Conservation (phyloP, 192 early-diverging fungal genomes). For the Polychytrium aggregatum region DNA sequence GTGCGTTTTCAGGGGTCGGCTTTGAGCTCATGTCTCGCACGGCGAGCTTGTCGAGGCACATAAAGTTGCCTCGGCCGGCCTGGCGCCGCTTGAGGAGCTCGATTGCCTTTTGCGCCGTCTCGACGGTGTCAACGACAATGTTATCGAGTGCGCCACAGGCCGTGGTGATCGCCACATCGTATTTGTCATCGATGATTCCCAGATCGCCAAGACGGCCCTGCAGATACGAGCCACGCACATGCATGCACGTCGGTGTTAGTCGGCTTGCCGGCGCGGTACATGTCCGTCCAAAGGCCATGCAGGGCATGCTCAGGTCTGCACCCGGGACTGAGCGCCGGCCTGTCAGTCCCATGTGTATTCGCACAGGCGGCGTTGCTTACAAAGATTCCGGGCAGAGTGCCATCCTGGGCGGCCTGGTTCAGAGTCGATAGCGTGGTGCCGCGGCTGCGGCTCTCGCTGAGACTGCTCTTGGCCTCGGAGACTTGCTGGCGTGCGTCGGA, state of each 20-base stretch:
- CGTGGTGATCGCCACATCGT: constrained; percentile 92
- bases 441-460: no score
- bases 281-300: neutral
- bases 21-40: constrained; percentile 36
- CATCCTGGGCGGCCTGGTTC: no score
- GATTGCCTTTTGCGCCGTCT: constrained; percentile 76
- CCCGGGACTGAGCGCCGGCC: no score
- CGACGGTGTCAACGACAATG: constrained; percentile 86
- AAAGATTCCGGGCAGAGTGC: no score
- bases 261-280: neutral
- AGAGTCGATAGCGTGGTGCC: no score
- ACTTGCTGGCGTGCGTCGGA: no score
- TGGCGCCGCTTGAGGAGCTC: constrained; percentile 76
- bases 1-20: constrained; percentile 61
- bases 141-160: constrained; percentile 71
- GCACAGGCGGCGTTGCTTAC: no score
- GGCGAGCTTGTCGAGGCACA: constrained; percentile 64
- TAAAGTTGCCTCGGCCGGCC: constrained; percentile 76
- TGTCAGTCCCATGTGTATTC: no score
- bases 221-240: no score
- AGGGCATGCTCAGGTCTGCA: constrained; percentile 3
- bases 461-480: no score
- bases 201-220: constrained; percentile 85
- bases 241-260: neutral
- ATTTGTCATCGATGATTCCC: constrained; percentile 87